These are phyloP conservation scores for Stereum hirsutum DNA, from an alignment of 1,284 basidiomycete species.

Conservation along the genomic window DNA sequence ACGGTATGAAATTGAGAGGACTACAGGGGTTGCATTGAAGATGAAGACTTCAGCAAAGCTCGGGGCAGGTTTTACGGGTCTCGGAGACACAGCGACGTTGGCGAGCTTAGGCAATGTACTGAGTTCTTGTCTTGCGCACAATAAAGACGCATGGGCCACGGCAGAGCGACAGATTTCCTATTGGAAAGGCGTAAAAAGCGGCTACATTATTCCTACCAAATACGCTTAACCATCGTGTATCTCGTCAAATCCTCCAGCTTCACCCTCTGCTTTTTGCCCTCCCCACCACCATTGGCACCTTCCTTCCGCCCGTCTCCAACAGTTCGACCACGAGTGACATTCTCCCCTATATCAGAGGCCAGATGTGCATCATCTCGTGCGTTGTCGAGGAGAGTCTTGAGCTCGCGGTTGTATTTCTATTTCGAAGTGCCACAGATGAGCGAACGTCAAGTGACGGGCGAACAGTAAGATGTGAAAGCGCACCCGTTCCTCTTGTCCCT, in stretches of 20 bases:
- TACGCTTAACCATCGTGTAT: constrained; percentile 91
- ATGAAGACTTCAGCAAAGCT: no score
- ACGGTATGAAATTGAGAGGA: no score
- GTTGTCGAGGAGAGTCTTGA: constrained; percentile 65
- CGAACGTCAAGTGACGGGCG: not conserved
- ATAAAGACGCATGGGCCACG: no score
- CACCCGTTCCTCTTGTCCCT: constrained; percentile 78
- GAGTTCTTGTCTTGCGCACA: no score
- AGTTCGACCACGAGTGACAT: constrained; percentile 21
- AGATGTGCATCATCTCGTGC: constrained; percentile 57
- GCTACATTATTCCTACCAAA: constrained; percentile 58
- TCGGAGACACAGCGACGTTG: no score
- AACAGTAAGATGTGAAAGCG: constrained; percentile 14
- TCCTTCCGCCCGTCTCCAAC: constrained; percentile 5
- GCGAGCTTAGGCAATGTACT: no score
- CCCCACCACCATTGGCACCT: constrained; percentile 18
- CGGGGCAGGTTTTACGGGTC: no score
- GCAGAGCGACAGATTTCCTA: no score
- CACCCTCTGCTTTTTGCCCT: constrained; percentile 49
- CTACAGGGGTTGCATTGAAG: no score
- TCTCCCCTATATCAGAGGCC: constrained; percentile 66
- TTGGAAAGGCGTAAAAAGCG: no score
- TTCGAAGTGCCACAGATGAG: constrained; percentile 4
- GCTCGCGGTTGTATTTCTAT: constrained; percentile 73
- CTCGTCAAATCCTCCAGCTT: constrained; percentile 81